These are phyloP conservation scores for Halteria grandinella DNA, from an alignment of 73 alveolate species.

Conservation along the genomic window DNA sequence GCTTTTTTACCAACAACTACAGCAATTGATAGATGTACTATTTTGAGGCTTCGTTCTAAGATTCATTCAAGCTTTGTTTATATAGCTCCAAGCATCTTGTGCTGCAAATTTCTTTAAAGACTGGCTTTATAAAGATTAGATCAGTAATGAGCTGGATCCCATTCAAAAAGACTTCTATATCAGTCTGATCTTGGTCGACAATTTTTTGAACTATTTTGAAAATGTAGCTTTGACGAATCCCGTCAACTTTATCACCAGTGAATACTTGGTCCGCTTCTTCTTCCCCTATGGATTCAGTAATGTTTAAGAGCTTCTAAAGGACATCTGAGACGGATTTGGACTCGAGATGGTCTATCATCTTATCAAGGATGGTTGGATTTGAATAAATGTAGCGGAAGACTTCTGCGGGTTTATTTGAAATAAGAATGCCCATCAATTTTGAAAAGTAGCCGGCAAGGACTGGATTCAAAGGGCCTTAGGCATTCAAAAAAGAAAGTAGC, in stretches of 20 bases:
- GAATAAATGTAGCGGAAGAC: constrained; percentile 32
- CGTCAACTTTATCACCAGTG: background rate
- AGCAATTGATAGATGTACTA: constrained; percentile 11
- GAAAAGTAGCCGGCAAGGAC: constrained; percentile 67
- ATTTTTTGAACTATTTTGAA: constrained; percentile 15
- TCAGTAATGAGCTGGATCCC: constrained; percentile 18
- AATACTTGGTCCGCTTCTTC: no score
- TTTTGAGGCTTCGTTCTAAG: background rate
- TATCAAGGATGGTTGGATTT: constrained; percentile 20
- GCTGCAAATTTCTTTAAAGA: constrained; percentile 13
- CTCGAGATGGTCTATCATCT: constrained; percentile 20
- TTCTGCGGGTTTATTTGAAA: constrained; percentile 48
- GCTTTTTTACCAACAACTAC: no score
- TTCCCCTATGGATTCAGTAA: constrained; percentile 19
- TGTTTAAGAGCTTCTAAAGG: constrained; percentile 39
- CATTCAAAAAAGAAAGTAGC: constrained; percentile 46
- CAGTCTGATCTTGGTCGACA: background rate
- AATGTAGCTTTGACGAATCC: constrained; percentile 28
- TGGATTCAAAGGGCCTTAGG: constrained; percentile 60
- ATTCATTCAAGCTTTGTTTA: background rate
- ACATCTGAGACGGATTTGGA: constrained; percentile 48
- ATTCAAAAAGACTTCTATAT: constrained; percentile 40
- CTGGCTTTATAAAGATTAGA: constrained; percentile 5
- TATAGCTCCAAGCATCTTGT: constrained; percentile 20
- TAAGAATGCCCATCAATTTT: constrained; percentile 46